Evolutionary conservation across 208 protist genomes (phyloP).

Genomic region (Herpetomonas tarakana): DNA sequence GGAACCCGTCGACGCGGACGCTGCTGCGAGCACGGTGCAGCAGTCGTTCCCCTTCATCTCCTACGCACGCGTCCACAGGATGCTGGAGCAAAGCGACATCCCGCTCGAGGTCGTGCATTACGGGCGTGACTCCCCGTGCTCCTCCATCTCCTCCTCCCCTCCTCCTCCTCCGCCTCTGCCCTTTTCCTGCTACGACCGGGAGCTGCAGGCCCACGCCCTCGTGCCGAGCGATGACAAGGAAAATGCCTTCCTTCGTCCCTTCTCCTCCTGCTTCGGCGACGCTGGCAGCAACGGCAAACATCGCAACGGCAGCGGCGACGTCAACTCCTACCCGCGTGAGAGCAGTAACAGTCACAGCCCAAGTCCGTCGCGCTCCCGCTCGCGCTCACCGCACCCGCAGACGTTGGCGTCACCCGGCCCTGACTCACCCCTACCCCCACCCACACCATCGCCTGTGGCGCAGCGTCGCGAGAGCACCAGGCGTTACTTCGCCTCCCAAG

Average conservation of each 20-base stretch:
- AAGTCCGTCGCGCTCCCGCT: too few species aligned
- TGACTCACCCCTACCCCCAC: too few species aligned
- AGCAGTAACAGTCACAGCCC: too few species aligned
- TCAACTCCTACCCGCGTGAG: background rate
- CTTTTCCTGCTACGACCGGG: too few species aligned
- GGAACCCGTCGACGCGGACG: slow-evolving; percentile 52
- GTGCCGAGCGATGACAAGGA: too few species aligned
- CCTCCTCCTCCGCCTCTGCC: background rate
- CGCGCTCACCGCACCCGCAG: too few species aligned
- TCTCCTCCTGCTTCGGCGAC: background rate
- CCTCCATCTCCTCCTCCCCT: background rate
- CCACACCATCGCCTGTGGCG: too few species aligned
- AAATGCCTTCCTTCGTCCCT: too few species aligned
- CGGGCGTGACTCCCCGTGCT: background rate
- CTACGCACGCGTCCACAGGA: slow-evolving; percentile 36
- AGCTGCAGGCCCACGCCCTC: too few species aligned
- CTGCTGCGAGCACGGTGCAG: slow-evolving; percentile 31
- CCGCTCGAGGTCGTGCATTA: slow-evolving; percentile 26
- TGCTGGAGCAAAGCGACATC: slow-evolving; percentile 56
- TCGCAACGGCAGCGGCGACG: background rate
- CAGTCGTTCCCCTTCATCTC: slow-evolving; percentile 57
- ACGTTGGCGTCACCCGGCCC: too few species aligned
- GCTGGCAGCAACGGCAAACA: background rate
- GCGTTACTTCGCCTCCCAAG: slow-evolving; percentile 29
- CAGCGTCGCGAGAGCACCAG: slow-evolving; percentile 33